phyloP scores from a whole-genome alignment of 495 filamentous ascomycete species.

The Penicillium malachiteum region DNA sequence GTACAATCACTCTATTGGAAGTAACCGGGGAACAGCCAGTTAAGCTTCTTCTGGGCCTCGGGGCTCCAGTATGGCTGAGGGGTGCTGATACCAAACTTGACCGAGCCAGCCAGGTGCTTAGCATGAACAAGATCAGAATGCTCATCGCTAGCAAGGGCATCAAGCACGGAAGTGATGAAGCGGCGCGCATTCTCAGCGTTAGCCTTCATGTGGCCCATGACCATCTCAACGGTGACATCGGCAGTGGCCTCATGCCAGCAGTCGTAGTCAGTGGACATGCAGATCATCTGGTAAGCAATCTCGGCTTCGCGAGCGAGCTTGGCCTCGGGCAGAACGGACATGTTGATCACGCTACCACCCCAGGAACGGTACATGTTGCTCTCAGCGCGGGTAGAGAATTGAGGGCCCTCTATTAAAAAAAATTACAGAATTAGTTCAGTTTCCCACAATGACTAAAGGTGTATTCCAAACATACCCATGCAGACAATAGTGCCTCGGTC shows the following conservation, averaged over 20 bases:
- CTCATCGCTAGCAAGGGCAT: conserved; percentile 75
- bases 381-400: conserved; percentile 97
- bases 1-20: conserved; percentile 17
- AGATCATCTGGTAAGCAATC: conserved; percentile 95
- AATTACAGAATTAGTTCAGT: no score
- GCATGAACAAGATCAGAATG: conserved; percentile 72
- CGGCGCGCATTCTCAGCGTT: conserved; percentile 84
- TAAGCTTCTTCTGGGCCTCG: conserved; percentile 66
- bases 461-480: conserved; percentile 65
- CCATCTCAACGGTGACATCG: conserved; percentile 91
- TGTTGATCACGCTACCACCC: conserved; percentile 93
- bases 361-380: conserved; percentile 89
- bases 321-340: conserved; percentile 93
- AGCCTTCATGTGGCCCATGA: conserved; percentile 92
- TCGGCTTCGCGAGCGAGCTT: conserved; percentile 96
- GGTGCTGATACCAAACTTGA: conserved; percentile 69
- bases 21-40: conserved; percentile 71
- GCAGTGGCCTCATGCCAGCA: conserved; percentile 81
- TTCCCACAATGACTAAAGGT: no score
- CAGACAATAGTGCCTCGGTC: conserved; percentile 78
- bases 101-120: conserved; percentile 54
- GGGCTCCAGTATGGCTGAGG: conserved; percentile 59
- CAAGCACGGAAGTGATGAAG: conserved; percentile 82
- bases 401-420: conserved; percentile 75
- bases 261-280: conserved; percentile 99